These are phyloP conservation scores for Aspergillus sclerotialis DNA, from an alignment of 2,329 filamentous ascomycete genomes.

Conservation along the genomic window DNA sequence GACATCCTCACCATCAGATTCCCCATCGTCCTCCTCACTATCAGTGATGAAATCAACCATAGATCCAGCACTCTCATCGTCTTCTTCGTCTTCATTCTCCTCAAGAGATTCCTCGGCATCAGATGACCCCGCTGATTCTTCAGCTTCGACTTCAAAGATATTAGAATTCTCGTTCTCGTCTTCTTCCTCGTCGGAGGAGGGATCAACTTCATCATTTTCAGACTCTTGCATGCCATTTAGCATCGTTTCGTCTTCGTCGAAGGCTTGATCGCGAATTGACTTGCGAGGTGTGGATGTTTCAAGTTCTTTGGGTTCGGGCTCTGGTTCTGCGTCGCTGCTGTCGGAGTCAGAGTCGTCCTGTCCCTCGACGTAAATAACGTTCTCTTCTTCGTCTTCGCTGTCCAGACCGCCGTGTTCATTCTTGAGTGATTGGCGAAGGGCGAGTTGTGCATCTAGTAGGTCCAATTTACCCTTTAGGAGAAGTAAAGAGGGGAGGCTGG, in stretches of 20 bases:
- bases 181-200: slow-evolving; percentile 33
- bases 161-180: slow-evolving; percentile 41
- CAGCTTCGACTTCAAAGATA: slow-evolving; percentile 39
- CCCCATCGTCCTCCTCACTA: slow-evolving; percentile 37
- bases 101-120: slow-evolving; percentile 47
- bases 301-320: slow-evolving; percentile 17
- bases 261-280: slow-evolving; percentile 31
- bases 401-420: slow-evolving; percentile 34
- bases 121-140: slow-evolving; percentile 35
- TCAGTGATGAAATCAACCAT: slow-evolving; percentile 42
- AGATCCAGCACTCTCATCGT: slow-evolving; percentile 52
- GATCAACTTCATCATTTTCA: slow-evolving; percentile 30
- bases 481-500: slow-evolving; percentile 72
- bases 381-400: slow-evolving; percentile 59
- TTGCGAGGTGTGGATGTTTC: slow-evolving; percentile 25
- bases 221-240: slow-evolving; percentile 30
- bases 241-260: slow-evolving; percentile 38
- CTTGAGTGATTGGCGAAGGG: slow-evolving; percentile 66
- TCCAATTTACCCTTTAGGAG: slow-evolving; percentile 92
- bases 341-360: slow-evolving; percentile 54
- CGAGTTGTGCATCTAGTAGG: slow-evolving; percentile 85
- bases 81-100: slow-evolving; percentile 56
- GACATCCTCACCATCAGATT: slow-evolving; percentile 16
- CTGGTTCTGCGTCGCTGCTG: slow-evolving; percentile 27
- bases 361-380: slow-evolving; percentile 80